Percentiles rank a stretch among this genome's conserved stretches.
These are phyloP conservation scores for Spiraea crenata DNA, from an alignment of 331 rosid species.

Conservation along the genomic window DNA sequence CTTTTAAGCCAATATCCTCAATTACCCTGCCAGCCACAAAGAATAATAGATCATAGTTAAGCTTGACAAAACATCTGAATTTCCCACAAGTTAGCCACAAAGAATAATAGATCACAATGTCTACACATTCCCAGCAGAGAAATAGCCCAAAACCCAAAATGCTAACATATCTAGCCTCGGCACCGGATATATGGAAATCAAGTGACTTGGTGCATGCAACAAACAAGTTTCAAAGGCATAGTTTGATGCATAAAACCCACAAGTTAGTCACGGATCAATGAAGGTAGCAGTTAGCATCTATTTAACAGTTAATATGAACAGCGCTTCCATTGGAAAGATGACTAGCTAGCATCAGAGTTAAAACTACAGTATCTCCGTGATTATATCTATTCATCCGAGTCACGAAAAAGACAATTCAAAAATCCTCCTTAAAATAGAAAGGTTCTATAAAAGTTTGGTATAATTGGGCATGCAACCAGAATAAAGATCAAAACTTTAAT, in stretches of 20 bases:
- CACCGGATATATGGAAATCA: not conserved
- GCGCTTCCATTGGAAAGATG: not conserved
- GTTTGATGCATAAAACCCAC: not conserved
- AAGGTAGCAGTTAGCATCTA: not conserved
- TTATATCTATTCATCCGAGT: not conserved
- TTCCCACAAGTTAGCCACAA: not conserved
- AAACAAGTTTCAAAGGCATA: not conserved
- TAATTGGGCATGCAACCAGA: not conserved
- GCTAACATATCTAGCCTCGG: too few species aligned
- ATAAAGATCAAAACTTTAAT: not conserved
- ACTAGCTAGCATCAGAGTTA: not conserved
- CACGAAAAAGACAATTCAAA: not conserved
- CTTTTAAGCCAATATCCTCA: constrained; percentile 78
- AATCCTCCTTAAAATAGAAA: not conserved
- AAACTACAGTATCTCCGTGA: not conserved
- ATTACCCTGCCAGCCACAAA: constrained; percentile 57
- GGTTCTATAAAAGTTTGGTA: not conserved
- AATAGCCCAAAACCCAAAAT: too few species aligned
- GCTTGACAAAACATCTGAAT: not conserved
- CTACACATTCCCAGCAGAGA: not conserved
- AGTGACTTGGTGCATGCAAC: not conserved
- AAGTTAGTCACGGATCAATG: not conserved
- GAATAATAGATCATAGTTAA: not conserved
- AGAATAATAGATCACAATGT: constrained; percentile 1
- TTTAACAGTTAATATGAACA: not conserved